Conservation (phyloP, 2,329 filamentous ascomycete species). For the Xylariaceae sp. region DNA sequence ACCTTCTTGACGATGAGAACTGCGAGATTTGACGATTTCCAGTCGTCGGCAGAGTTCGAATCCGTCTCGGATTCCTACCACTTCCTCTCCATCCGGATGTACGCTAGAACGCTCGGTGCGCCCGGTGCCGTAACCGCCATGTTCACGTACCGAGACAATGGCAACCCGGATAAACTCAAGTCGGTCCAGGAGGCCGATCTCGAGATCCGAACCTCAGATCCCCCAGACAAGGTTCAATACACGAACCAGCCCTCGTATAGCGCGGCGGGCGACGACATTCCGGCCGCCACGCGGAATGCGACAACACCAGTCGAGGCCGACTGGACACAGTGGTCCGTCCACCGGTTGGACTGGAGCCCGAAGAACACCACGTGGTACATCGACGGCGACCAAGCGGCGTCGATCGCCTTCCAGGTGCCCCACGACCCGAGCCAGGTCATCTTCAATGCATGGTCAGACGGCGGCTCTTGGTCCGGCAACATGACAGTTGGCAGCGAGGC, state of each 20-base stretch:
- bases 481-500: constrained; percentile 49
- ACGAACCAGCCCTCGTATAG: constrained; percentile 56
- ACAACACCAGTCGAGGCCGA: constrained; percentile 39
- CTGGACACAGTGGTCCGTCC: constrained; percentile 54
- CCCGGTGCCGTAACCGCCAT: constrained; percentile 48
- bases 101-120: constrained; percentile 44
- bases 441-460: constrained; percentile 58
- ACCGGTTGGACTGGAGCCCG: constrained; percentile 57
- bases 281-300: constrained; percentile 43
- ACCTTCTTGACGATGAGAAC: constrained; percentile 48
- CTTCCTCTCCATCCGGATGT: constrained; percentile 44
- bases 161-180: constrained; percentile 33
- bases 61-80: constrained; percentile 35
- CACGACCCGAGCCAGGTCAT: constrained; percentile 47
- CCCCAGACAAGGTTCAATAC: constrained; percentile 44
- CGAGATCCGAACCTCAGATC: constrained; percentile 47
- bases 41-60: constrained; percentile 46
- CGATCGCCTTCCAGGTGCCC: constrained; percentile 52
- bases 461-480: constrained; percentile 54
- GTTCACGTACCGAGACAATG: constrained; percentile 45
- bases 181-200: constrained; percentile 48
- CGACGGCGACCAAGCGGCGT: constrained; percentile 45
- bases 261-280: constrained; percentile 39
- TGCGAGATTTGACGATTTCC: constrained; percentile 39
- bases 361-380: constrained; percentile 52